phyloP scores from a whole-genome alignment of 1,139 yeast genomes.

The Zhuliangozyma parablackwelliae region DNA sequence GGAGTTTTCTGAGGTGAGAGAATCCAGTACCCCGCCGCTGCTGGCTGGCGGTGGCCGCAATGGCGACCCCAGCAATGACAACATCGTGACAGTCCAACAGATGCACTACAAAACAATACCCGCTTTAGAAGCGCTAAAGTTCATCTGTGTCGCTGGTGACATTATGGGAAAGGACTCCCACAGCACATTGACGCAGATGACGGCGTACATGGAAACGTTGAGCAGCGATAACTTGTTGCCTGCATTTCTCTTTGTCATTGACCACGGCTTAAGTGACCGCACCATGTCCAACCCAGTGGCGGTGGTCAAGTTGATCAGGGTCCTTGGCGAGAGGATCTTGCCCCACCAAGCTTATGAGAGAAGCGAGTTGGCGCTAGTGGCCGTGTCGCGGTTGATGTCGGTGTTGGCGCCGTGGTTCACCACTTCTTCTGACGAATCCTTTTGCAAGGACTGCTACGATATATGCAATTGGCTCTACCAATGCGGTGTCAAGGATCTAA shows the following conservation, averaged over 20 bases:
- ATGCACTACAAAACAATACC: neutral
- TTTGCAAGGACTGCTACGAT: constrained; percentile 31
- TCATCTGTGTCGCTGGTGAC: constrained; percentile 1
- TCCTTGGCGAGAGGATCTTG: constrained; percentile 30
- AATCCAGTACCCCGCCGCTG: too few species aligned
- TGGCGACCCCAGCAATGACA: too few species aligned
- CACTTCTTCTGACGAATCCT: constrained; percentile 10
- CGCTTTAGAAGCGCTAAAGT: constrained; percentile 2
- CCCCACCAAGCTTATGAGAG: constrained; percentile 26
- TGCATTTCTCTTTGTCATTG: constrained; percentile 5
- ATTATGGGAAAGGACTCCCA: constrained; percentile 3
- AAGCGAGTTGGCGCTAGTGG: constrained; percentile 27
- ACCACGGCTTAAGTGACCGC: neutral
- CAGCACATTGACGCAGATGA: constrained; percentile 2
- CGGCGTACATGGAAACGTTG: constrained; percentile 5
- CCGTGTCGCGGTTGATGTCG: constrained; percentile 22
- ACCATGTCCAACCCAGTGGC: neutral
- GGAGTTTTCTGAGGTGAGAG: too few species aligned
- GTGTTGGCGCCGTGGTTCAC: constrained; percentile 12
- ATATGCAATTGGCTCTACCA: constrained; percentile 29
- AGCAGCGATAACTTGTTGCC: constrained; percentile 4
- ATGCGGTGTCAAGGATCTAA: constrained; percentile 25
- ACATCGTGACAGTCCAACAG: too few species aligned
- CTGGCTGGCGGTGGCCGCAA: too few species aligned
- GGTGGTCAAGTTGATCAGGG: constrained; percentile 16